Conservation (phyloP, 192 early-diverging fungal species). For the Podila minutissima region DNA sequence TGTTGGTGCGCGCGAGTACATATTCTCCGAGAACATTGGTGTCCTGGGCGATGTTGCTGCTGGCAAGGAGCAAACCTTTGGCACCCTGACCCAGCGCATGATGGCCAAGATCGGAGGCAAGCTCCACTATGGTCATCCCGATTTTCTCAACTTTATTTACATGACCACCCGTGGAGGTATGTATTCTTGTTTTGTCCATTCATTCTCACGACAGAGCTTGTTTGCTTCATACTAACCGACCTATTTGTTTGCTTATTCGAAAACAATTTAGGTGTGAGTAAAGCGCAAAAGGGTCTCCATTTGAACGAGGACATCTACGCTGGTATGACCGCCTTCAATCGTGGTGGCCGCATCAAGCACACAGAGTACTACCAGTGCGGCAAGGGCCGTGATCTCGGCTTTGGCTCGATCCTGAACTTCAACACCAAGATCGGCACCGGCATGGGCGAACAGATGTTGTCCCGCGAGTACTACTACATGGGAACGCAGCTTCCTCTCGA, state of each 20-base stretch:
- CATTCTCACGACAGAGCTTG: neutral
- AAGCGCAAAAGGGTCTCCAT: constrained; percentile 91
- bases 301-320: constrained; percentile 95
- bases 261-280: constrained; percentile 68
- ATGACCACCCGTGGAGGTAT: constrained; percentile 86
- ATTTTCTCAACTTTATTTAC: constrained; percentile 88
- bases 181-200: neutral
- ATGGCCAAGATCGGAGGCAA: constrained; percentile 87
- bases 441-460: constrained; percentile 94
- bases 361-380: constrained; percentile 93
- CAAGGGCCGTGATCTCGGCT: constrained; percentile 90
- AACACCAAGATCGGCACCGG: constrained; percentile 92
- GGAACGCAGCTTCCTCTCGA: constrained; percentile 87
- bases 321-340: constrained; percentile 88
- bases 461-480: constrained; percentile 92
- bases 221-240: neutral
- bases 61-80: constrained; percentile 89
- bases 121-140: constrained; percentile 90
- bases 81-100: constrained; percentile 85
- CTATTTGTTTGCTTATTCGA: neutral
- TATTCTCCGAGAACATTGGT: constrained; percentile 87
- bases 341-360: constrained; percentile 90
- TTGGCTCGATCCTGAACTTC: constrained; percentile 90
- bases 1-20: constrained; percentile 88
- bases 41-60: constrained; percentile 90